Percentiles rank a stretch among this genome's conserved stretches.
These are phyloP conservation scores for Teratosphaeria gauchensis DNA, from an alignment of 2,329 filamentous ascomycete species.

Conservation along the genomic window DNA sequence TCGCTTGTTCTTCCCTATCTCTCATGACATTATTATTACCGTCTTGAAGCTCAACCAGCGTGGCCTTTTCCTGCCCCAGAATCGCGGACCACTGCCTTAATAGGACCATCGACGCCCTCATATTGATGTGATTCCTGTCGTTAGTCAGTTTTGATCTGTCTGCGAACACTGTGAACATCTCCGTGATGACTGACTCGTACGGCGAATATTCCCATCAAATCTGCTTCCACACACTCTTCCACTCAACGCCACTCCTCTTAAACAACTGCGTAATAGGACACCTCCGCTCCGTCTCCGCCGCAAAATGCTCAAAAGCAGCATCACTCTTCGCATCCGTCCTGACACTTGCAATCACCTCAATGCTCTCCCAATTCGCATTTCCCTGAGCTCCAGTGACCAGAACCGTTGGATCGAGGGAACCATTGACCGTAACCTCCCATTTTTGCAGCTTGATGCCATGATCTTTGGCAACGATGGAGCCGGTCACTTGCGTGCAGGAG, in stretches of 20 bases:
- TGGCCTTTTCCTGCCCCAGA: neutral
- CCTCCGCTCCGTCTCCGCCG: neutral
- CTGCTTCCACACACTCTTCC: neutral
- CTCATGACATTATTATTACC: no score
- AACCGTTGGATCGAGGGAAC: neutral
- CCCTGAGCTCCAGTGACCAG: neutral
- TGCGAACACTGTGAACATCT: no score
- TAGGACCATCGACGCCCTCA: neutral
- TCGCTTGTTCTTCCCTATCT: no score
- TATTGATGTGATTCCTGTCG: no score
- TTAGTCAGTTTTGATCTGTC: no score
- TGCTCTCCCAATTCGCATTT: neutral
- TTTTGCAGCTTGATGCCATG: neutral
- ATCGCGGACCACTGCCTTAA: neutral
- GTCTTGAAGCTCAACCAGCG: no score
- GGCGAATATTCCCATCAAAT: neutral
- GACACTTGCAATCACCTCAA: neutral
- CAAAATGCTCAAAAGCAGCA: neutral
- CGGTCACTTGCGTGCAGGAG: neutral
- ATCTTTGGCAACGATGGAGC: neutral
- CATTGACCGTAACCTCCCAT: neutral
- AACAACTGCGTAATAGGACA: neutral
- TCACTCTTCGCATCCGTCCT: neutral
- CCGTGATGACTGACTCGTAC: no score
- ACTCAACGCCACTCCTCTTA: neutral